phyloP scores from a whole-genome alignment of 2,329 filamentous ascomycete genomes.

The Leptodontidium sp. region DNA sequence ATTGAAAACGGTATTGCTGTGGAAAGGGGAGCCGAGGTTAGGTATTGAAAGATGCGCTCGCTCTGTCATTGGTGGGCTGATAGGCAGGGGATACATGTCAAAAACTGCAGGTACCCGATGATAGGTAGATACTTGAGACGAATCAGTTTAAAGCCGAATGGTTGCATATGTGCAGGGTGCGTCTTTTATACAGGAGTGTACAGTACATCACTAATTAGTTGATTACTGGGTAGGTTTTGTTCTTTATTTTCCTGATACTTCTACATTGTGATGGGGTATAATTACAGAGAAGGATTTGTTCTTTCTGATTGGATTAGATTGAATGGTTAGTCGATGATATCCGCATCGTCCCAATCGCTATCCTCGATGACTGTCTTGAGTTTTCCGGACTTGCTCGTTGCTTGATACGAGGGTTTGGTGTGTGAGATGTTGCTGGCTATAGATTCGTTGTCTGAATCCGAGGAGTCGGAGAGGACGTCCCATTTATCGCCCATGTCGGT shows the following conservation, averaged over 20 bases:
- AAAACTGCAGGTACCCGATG: conserved; percentile 12
- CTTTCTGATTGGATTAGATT: neutral
- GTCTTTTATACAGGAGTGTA: too few relatives aligned
- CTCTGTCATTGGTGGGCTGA: neutral
- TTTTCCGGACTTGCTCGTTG: conserved; percentile 27
- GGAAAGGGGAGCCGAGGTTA: neutral
- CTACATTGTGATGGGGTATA: neutral
- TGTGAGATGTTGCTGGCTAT: conserved; percentile 31
- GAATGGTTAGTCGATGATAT: conserved; percentile 49
- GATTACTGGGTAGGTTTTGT: conserved; percentile 5
- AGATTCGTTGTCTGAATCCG: conserved; percentile 39
- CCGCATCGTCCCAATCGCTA: conserved; percentile 61
- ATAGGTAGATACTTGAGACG: neutral
- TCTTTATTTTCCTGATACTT: neutral
- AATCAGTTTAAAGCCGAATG: neutral
- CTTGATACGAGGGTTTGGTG: conserved; percentile 20
- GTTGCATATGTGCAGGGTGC: neutral
- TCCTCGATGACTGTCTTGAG: conserved; percentile 59
- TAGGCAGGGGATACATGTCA: neutral
- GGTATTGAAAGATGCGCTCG: neutral
- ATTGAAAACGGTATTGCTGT: neutral
- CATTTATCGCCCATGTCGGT: conserved; percentile 29
- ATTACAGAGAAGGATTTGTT: neutral
- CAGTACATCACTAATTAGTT: too few relatives aligned
- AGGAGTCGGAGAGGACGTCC: conserved; percentile 35